A percentile compares a stretch with the other conserved stretches of the same genome.
These are phyloP conservation scores for Aegilops longissima DNA, from an alignment of 176 grass and related monocot species.

Conservation along the genomic window DNA sequence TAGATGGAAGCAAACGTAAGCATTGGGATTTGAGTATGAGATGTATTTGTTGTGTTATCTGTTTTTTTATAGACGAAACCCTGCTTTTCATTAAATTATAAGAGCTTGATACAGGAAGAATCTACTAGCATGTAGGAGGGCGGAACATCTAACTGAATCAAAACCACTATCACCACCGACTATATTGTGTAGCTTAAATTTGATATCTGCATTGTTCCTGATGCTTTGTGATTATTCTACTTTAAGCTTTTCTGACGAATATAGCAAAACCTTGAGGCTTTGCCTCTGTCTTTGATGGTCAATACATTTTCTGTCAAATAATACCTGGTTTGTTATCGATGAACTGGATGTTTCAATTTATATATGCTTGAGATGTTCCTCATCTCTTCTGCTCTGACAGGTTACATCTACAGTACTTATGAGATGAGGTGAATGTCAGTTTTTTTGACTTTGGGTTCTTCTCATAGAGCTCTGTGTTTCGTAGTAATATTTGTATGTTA, in stretches of 20 bases:
- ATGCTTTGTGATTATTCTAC: neutral
- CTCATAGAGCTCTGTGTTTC: neutral
- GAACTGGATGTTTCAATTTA: constrained; percentile 6
- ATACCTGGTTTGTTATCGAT: neutral
- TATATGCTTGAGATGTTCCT: constrained; percentile 9
- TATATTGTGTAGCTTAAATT: neutral
- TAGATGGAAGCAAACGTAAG: constrained; percentile 26
- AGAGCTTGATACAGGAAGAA: neutral
- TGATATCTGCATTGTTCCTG: neutral
- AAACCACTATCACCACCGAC: neutral
- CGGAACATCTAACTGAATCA: neutral
- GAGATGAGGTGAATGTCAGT: neutral
- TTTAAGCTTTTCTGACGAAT: neutral
- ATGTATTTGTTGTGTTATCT: constrained; percentile 4
- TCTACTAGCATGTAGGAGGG: neutral
- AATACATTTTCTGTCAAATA: constrained; percentile 6
- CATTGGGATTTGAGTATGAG: neutral
- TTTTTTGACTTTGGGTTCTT: neutral
- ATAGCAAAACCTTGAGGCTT: neutral
- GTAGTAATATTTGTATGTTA: neutral
- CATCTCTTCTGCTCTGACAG: neutral
- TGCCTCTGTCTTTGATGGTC: neutral
- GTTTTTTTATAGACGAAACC: neutral
- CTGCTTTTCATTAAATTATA: neutral
- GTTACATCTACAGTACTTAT: neutral